Evolutionary conservation across 2,329 filamentous ascomycete genomes (phyloP), one percentile per base, ranked within the genome.

Genomic region (Albophoma yamanashiensis): DNA sequence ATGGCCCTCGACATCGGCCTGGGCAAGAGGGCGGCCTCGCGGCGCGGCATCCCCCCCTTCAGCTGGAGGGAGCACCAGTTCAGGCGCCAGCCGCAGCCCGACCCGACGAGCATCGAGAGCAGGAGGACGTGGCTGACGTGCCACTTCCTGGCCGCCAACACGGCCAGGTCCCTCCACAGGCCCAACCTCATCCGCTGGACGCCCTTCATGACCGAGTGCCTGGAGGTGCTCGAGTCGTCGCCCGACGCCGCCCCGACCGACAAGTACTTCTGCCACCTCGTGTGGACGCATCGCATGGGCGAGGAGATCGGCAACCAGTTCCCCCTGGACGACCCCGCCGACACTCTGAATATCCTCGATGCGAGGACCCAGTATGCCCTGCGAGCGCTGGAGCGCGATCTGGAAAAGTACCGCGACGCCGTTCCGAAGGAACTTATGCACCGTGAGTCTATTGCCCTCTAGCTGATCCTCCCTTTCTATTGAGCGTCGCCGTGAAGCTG

Each of bases 1-100:
- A 90, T 96, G 86, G 88, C 88, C 34, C 85, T 95, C 59, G 91
- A 96, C 66, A 82, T 96, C 40, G 91, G 91, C 0, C 82, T 96
- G 8, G 89, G 87, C 20, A 82, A 68, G 59, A 69, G 67, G 56
- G 9, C 63, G 7, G 56, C 65, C 20, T 59, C 64, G 27, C 65
- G 66, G 2, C 62, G 66, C 20, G 61, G 66, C 52, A 62, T 58
- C 66, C 55, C 38, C 22, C 65, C 66, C 25, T 65, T 68, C 27
- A 64, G 64, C 47, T 78, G 75, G 76, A 73, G 73, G 17, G 75
- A 77, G 53, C 74, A 77, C 38, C 75, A 75, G 12, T 72, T 76
- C 62, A 72, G 74, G 57, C 78, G 77, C 27, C 64, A 62, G 53
- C 66, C 71, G 25, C 75, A 77, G 38, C 78, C 78, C 1, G 82